Evolutionary conservation across 805 yeast species (phyloP).

Genomic region (Candida golubevii): DNA sequence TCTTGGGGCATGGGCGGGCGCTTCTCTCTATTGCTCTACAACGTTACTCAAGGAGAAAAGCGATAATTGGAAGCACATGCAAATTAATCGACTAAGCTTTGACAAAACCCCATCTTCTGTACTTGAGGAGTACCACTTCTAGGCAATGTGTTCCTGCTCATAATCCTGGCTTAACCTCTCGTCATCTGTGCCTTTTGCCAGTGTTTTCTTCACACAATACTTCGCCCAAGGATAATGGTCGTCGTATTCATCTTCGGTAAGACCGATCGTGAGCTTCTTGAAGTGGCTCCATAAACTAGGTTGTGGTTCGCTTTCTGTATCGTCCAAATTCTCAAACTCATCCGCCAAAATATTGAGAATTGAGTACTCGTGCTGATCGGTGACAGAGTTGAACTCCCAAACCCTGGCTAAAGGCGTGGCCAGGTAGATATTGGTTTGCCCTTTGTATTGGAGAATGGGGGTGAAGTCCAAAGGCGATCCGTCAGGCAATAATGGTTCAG

Average conservation of each 20-base stretch:
- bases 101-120: neutral
- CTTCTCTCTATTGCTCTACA: constrained; percentile 18
- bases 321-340: constrained; percentile 14
- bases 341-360: constrained; percentile 14
- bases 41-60: constrained; percentile 10
- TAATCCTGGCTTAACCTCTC: neutral
- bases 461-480: constrained; percentile 14
- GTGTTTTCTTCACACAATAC: constrained; percentile 4
- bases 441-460: constrained; percentile 5
- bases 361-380: constrained; percentile 12
- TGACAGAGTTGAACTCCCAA: constrained; percentile 9
- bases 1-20: constrained; percentile 18
- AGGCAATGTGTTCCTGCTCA: too few species aligned
- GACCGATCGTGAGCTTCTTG: constrained; percentile 9
- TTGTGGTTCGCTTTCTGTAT: neutral
- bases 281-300: constrained; percentile 8
- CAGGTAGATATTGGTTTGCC: constrained; percentile 8
- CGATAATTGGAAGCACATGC: constrained; percentile 14
- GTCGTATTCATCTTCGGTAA: constrained; percentile 14
- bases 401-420: constrained; percentile 17
- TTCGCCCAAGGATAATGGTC: constrained; percentile 17
- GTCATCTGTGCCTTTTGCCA: constrained; percentile 1
- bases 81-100: constrained; percentile 7
- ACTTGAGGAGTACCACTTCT: neutral
- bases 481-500: constrained; percentile 14